Percentiles rank a stretch among this genome's conserved stretches.
These are phyloP conservation scores for Psilocybe subaeruginosa DNA, from an alignment of 768 basidiomycete genomes.

Conservation along the genomic window DNA sequence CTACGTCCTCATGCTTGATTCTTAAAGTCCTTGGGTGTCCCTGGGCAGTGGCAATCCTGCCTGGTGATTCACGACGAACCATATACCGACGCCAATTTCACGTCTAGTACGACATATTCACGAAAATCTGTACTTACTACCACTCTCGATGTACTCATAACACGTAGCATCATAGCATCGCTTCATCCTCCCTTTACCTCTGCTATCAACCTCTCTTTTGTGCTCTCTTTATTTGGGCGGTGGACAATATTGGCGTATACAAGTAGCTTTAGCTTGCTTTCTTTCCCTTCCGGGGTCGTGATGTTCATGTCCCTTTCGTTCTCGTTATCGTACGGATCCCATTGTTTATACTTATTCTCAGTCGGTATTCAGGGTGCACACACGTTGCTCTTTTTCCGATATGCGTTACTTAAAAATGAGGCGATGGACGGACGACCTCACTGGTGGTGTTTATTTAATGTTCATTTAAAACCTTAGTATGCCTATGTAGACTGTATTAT, in stretches of 20 bases:
- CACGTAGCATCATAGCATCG: background rate
- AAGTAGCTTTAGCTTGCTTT: slow-evolving; percentile 5
- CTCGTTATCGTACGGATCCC: background rate
- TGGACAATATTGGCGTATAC: slow-evolving; percentile 18
- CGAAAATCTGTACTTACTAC: slow-evolving; percentile 16
- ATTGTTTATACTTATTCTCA: background rate
- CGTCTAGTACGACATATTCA: slow-evolving; percentile 5
- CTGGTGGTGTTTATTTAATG: background rate
- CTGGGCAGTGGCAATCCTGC: background rate
- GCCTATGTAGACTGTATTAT: background rate
- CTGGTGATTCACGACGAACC: background rate
- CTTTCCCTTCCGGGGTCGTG: background rate
- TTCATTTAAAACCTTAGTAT: background rate
- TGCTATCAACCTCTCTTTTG: slow-evolving; percentile 6
- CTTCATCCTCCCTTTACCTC: background rate
- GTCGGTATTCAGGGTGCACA: background rate
- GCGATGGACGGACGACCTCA: background rate
- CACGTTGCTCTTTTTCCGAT: background rate
- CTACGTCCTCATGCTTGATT: background rate
- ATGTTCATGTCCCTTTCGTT: background rate
- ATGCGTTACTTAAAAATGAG: background rate
- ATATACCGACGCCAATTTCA: slow-evolving; percentile 1
- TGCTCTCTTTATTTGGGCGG: slow-evolving; percentile 19
- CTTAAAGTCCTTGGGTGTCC: background rate
- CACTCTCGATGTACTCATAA: background rate